Conservation (phyloP, 2,329 filamentous ascomycete genomes). For the Coniochaeta hoffmannii region DNA sequence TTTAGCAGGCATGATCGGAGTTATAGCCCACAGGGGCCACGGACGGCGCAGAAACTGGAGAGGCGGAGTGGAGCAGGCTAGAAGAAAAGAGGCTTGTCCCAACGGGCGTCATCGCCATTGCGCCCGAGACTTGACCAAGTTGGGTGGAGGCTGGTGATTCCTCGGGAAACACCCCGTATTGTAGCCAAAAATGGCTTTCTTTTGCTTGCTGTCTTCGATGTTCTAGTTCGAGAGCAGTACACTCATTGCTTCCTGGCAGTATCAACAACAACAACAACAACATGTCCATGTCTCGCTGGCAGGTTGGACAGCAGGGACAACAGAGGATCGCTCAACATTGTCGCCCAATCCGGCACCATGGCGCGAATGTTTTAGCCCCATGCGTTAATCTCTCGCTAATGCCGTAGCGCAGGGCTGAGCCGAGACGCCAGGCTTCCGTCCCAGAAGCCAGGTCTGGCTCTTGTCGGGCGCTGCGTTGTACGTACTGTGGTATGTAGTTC, state of each 20-base stretch:
- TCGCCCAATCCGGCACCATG: neutral
- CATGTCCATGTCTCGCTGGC: neutral
- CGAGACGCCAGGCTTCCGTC: neutral
- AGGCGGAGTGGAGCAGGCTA: neutral
- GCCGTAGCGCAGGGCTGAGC: neutral
- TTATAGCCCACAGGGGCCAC: neutral
- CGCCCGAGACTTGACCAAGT: too few relatives aligned
- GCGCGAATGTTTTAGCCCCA: neutral
- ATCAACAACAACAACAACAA: too few relatives aligned
- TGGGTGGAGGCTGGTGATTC: too few relatives aligned
- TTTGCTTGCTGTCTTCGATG: neutral
- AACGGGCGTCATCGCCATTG: neutral
- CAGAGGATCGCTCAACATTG: neutral
- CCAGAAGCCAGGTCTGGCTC: neutral
- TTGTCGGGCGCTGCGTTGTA: neutral
- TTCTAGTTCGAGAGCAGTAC: too few relatives aligned
- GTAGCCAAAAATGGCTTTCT: too few relatives aligned
- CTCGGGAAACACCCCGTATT: too few relatives aligned
- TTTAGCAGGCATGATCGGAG: neutral
- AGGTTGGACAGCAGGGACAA: neutral
- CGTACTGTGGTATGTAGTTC: too few relatives aligned
- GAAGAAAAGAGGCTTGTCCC: neutral
- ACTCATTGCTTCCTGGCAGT: too few relatives aligned
- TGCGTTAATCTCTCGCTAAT: neutral
- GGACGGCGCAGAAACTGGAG: neutral